Conservation (phyloP, 148 eudicot genomes). For the Suaeda aralocaspica region DNA sequence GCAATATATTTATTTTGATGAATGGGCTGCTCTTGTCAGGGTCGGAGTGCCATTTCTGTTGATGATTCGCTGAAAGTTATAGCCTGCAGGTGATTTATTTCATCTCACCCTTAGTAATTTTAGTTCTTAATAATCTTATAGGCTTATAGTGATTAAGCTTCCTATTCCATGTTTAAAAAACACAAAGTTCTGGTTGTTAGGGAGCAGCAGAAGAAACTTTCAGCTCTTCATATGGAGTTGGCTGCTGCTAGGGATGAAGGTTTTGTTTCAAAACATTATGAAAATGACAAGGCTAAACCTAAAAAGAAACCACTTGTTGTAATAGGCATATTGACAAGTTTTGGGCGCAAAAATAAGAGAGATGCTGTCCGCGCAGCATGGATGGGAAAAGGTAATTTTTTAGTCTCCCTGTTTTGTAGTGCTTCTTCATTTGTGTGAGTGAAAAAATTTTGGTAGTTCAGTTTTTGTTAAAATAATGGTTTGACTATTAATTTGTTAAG, state of each 20-base stretch:
- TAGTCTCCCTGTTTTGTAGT: conserved; percentile 3
- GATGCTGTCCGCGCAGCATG: conserved; percentile 83
- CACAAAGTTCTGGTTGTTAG: conserved; percentile 40
- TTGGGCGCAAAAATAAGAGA: conserved; percentile 75
- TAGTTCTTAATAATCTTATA: conserved; percentile 1
- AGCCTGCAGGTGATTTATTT: conserved; percentile 63
- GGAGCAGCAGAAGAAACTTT: conserved; percentile 71
- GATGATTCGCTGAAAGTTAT: conserved; percentile 75
- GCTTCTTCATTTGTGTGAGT: conserved; percentile 1
- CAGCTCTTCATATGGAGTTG: conserved; percentile 73
- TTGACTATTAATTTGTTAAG: neutral
- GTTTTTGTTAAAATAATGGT: too few species aligned
- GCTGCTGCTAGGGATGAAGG: conserved; percentile 67
- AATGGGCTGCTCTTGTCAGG: conserved; percentile 35
- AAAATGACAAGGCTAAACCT: conserved; percentile 28
- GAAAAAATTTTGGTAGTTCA: neutral
- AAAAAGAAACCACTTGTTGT: conserved; percentile 57
- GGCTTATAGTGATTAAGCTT: neutral
- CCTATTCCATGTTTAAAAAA: neutral
- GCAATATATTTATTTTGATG: neutral
- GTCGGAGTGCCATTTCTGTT: conserved; percentile 61
- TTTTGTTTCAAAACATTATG: conserved; percentile 45
- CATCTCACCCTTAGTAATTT: neutral
- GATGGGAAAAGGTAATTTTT: conserved; percentile 74
- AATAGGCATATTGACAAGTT: conserved; percentile 67